These are phyloP conservation scores for Pontederia crassipes DNA, from an alignment of 176 grass and related monocot species.

Conservation along the genomic window DNA sequence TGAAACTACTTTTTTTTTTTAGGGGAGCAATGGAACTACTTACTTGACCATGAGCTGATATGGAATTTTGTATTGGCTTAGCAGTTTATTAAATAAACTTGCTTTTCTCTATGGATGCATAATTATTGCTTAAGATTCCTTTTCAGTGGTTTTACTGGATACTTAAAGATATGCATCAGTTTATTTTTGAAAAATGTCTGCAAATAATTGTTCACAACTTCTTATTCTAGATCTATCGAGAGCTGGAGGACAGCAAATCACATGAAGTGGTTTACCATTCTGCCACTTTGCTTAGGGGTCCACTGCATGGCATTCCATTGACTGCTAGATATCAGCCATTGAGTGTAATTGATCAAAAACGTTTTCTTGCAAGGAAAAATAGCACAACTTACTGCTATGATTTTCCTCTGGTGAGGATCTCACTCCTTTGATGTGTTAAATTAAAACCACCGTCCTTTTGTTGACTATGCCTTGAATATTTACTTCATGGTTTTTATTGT, in stretches of 20 bases:
- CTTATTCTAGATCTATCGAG: constrained; percentile 70
- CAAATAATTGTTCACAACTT: constrained; percentile 9
- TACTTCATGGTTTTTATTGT: background rate
- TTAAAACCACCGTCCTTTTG: background rate
- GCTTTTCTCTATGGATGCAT: background rate
- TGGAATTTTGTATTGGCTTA: background rate
- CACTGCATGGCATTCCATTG: constrained; percentile 67
- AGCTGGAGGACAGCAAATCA: constrained; percentile 59
- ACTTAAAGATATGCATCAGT: background rate
- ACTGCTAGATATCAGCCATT: constrained; percentile 61
- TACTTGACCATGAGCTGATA: no score
- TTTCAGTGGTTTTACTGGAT: no score
- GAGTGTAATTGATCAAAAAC: constrained; percentile 68
- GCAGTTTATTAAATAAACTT: background rate
- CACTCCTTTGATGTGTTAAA: background rate
- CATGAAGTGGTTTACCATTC: constrained; percentile 70
- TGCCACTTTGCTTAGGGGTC: constrained; percentile 36
- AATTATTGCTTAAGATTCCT: background rate
- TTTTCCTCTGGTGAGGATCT: constrained; percentile 55
- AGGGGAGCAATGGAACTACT: background rate
- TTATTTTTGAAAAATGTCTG: constrained; percentile 7
- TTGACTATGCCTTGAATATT: no score
- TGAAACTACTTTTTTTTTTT: background rate
- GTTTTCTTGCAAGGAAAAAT: constrained; percentile 70
- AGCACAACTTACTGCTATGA: constrained; percentile 98